Percentiles rank a stretch among this genome's conserved stretches.
Evolutionary conservation across 2,329 filamentous ascomycete genomes (phyloP).

Genomic region (Fusarium hainanense): DNA sequence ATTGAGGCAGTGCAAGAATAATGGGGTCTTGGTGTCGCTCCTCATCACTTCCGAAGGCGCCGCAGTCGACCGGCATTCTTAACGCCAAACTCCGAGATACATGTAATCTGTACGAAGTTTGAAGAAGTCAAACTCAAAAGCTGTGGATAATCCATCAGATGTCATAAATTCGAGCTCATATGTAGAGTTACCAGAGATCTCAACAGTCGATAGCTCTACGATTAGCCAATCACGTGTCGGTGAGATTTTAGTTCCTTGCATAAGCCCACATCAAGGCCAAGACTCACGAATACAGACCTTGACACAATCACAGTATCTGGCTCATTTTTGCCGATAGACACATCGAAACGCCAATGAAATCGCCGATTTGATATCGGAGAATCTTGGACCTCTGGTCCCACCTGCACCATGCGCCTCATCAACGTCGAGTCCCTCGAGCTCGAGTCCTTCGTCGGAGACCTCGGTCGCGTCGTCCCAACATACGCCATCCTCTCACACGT

Average conservation of each 20-base stretch:
- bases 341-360: fast-evolving
- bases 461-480: neutral
- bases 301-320: neutral
- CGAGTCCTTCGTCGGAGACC: constrained; percentile 11
- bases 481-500: constrained; percentile 21
- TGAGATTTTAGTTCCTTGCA: neutral
- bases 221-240: neutral
- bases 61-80: too few species aligned
- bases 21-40: too few species aligned
- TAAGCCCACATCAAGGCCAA: neutral
- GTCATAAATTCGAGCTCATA: too few species aligned
- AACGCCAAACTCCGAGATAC: too few species aligned
- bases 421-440: constrained; percentile 19
- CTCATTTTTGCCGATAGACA: fast-evolving
- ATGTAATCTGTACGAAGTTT: too few species aligned
- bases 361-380: fast-evolving
- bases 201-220: neutral
- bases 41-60: too few species aligned
- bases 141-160: too few species aligned
- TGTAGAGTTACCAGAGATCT: neutral
- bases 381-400: fast-evolving
- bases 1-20: too few species aligned
- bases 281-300: too few species aligned
- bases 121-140: too few species aligned
- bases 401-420: constrained; percentile 4